Evolutionary conservation across 345 rosid species (phyloP).

Genomic region (Acer yangbiense): DNA sequence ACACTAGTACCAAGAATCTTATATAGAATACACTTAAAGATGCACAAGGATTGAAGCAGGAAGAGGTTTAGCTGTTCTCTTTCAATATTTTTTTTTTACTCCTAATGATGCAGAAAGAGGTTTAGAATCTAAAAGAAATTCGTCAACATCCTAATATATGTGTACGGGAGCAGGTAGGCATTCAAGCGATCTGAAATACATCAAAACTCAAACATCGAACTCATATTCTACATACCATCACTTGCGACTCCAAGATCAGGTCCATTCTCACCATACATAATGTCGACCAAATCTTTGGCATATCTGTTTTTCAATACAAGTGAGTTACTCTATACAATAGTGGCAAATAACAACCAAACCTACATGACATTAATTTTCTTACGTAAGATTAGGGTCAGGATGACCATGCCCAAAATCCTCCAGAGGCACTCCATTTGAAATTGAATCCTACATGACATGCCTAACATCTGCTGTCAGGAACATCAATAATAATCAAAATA

Average conservation of each 20-base stretch:
- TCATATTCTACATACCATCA: constrained; percentile 58
- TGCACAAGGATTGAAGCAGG: background rate
- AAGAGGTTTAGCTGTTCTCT: background rate
- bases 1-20: background rate
- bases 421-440: constrained; percentile 78
- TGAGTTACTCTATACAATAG: constrained; percentile 15
- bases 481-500: constrained; percentile 13
- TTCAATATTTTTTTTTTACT: background rate
- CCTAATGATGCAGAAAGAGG: background rate
- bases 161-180: background rate
- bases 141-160: background rate
- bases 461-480: constrained; percentile 30
- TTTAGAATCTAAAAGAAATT: constrained; percentile 4
- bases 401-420: constrained; percentile 98
- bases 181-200: background rate
- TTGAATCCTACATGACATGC: constrained; percentile 64
- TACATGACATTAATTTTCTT: constrained; percentile 30
- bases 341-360: constrained; percentile 6
- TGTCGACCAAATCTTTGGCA: constrained; percentile 86
- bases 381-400: constrained; percentile 98
- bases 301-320: constrained; percentile 53
- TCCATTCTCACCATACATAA: constrained; percentile 75
- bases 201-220: constrained; percentile 6
- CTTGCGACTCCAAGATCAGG: constrained; percentile 98
- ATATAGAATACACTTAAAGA: background rate